Base-by-base conservation (phyloP, 2,329 filamentous ascomycete genomes). In the Aureobasidium sp. region DNA sequence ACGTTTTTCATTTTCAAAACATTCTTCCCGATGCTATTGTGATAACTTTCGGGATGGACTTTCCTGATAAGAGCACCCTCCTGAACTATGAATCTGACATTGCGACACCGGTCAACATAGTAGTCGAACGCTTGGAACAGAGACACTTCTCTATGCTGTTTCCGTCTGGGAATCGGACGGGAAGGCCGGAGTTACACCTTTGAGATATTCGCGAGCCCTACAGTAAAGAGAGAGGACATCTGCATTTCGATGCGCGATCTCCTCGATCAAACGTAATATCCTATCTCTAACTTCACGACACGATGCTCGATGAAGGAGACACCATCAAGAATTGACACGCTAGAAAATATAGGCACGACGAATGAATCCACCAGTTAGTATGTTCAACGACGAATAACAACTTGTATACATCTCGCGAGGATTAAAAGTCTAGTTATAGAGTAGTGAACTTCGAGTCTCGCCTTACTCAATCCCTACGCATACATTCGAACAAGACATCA, bases 201-300 rank as follows among this genome's bases (percentile, higher is more conserved):
- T 29, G 48, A 31, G 18, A 13, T 4, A 25, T 23, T 31, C 50
- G n/a, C 50, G 7, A 36, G 36, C 23, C 23, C 50, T 13, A 36
- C 33, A 31, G 31, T 31, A 53, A 53, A 36, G 16, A 18, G 18
- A 58, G 23, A 27, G 38, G 20, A 43, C 38, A 58, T 58, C 40
- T 58, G 54, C 54, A 45, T 58, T 58, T 27, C 54, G 54, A 42
- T 58, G 54, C 54, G 45, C 54, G 40, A 16, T 27, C 31, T 11
- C 54, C 43, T 58, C 54, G 45, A 43, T 31, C 16, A 23, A 0
- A 58, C 54, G 45, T 58, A 38, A 58, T 58, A 10, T 43, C 10
- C 10, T 27, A 23, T 13, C 25, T 29, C 15, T 25, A 13, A 29
- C 47, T 50, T 23, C 47, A 29, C 38, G 38, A 40, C 20, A 13